Conservation (phyloP, 73 alveolate genomes). For the Paramecium sexaurelia region DNA sequence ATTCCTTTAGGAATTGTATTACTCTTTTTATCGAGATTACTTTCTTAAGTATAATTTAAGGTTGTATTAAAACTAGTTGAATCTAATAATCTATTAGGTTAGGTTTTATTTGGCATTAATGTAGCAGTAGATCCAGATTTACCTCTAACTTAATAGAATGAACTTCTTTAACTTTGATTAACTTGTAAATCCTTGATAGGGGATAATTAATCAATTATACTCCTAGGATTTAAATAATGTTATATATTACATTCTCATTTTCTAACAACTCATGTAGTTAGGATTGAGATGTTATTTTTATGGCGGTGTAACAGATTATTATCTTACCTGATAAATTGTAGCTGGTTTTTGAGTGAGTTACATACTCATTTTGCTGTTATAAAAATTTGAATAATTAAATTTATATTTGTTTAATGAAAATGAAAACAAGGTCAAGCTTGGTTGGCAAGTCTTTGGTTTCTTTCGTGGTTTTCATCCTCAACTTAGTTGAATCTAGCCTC, state of each 20-base stretch:
- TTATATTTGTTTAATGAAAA: neutral
- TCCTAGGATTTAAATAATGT: neutral
- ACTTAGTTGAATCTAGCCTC: slow-evolving; percentile 43
- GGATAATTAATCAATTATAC: slow-evolving; percentile 37
- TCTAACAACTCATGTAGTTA: neutral
- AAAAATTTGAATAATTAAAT: neutral
- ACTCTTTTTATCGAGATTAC: neutral
- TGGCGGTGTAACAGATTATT: neutral
- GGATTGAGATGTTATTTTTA: neutral
- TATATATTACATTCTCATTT: slow-evolving; percentile 21
- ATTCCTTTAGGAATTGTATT: neutral
- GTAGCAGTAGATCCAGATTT: neutral
- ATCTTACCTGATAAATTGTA: neutral
- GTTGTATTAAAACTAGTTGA: slow-evolving; percentile 39
- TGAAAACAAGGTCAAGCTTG: slow-evolving; percentile 7
- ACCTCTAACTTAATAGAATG: slow-evolving; percentile 42
- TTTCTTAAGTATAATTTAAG: slow-evolving; percentile 25
- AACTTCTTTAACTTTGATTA: neutral
- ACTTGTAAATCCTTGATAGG: slow-evolving; percentile 16
- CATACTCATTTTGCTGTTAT: slow-evolving; percentile 47
- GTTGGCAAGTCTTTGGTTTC: slow-evolving; percentile 49
- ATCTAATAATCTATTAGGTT: slow-evolving; percentile 12
- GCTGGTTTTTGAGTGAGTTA: slow-evolving; percentile 7
- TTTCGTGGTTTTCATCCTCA: slow-evolving; percentile 52
- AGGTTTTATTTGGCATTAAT: neutral